These are phyloP conservation scores for Saraca asoca DNA, from an alignment of 331 rosid genomes.

Conservation along the genomic window DNA sequence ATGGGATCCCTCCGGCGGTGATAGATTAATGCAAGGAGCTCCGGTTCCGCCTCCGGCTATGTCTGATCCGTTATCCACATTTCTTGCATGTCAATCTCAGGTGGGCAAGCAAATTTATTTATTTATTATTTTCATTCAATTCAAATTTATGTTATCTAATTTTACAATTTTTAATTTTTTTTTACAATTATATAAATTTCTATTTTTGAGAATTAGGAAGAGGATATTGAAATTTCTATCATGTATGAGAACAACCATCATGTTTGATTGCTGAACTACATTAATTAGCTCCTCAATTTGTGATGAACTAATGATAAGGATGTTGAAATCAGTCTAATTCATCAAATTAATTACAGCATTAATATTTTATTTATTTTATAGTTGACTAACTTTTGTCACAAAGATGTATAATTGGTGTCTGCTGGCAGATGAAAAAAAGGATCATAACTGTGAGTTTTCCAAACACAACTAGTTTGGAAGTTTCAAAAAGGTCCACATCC, in stretches of 20 bases:
- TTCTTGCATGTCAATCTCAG: constrained; percentile 74
- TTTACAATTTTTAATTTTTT: no score
- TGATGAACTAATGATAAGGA: background rate
- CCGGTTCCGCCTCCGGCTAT: constrained; percentile 30
- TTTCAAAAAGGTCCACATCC: no score
- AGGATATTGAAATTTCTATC: background rate
- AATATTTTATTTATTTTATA: no score
- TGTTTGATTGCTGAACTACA: background rate
- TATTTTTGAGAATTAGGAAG: no score
- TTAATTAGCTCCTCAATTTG: background rate
- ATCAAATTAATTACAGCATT: no score
- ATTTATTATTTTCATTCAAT: background rate
- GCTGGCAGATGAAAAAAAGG: no score
- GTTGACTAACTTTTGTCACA: no score
- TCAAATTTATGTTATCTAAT: no score
- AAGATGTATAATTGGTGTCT: no score
- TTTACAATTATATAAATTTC: background rate
- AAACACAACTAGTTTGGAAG: no score
- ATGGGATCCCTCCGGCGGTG: constrained; percentile 53
- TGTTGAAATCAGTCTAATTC: no score
- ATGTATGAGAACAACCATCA: background rate
- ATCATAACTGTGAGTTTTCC: no score
- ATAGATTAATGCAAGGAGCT: constrained; percentile 53
- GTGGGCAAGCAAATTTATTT: constrained; percentile 26
- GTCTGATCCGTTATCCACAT: constrained; percentile 60